Conservation (phyloP, 139 green algal species). For the Zygnema cylindricum region DNA sequence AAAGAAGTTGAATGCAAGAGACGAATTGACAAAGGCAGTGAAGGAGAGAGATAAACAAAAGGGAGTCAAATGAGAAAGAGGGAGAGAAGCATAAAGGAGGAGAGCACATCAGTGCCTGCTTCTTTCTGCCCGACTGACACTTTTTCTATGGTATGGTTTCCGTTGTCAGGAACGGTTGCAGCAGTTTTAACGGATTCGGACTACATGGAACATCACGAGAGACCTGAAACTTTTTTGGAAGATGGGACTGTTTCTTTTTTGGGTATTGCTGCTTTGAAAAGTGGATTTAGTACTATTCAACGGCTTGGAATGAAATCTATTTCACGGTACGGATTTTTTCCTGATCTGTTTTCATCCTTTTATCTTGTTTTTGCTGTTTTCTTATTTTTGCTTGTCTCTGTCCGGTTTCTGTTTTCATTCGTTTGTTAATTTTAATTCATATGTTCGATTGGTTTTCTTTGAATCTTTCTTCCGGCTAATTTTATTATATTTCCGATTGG, state of each 20-base stretch:
- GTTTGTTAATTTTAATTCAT: too few relatives aligned
- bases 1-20: too few relatives aligned
- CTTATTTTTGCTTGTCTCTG: too few relatives aligned
- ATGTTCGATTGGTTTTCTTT: too few relatives aligned
- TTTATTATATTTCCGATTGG: too few relatives aligned
- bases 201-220: slow-evolving; percentile 37
- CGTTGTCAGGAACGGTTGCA: slow-evolving; percentile 47
- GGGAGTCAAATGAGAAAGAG: too few relatives aligned
- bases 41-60: too few relatives aligned
- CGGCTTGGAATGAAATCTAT: slow-evolving; percentile 34
- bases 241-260: slow-evolving; percentile 87
- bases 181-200: slow-evolving; percentile 42
- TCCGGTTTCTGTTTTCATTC: too few relatives aligned
- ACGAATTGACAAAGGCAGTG: too few relatives aligned
- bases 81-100: neutral
- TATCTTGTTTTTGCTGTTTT: too few relatives aligned
- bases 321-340: slow-evolving; percentile 36
- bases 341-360: too few relatives aligned
- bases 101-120: neutral
- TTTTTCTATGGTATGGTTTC: neutral
- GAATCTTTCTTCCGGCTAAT: too few relatives aligned
- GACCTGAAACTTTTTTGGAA: slow-evolving; percentile 70
- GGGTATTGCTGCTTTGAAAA: slow-evolving; percentile 66
- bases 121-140: neutral
- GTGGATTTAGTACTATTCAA: slow-evolving; percentile 35